phyloP scores from a whole-genome alignment of 2,329 filamentous ascomycete genomes.

The Colletotrichum abscissum region DNA sequence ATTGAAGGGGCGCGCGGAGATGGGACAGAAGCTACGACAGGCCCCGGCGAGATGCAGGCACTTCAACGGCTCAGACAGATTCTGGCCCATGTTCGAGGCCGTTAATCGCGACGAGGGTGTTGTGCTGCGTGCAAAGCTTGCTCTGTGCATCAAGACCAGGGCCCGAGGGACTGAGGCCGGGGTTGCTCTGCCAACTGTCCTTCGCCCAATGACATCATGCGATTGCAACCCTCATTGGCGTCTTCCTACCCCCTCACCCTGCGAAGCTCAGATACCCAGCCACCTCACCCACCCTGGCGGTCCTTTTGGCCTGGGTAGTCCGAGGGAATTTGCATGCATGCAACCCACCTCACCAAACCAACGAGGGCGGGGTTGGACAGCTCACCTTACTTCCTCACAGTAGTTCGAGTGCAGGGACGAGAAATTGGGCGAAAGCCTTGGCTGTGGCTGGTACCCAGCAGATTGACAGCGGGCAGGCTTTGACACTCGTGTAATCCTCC shows the following conservation, averaged over 20 bases:
- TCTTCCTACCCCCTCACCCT: neutral
- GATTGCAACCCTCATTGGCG: neutral
- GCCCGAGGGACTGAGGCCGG: neutral
- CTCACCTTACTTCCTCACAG: neutral
- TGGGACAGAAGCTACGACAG: neutral
- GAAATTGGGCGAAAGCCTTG: neutral
- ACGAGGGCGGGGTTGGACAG: slow-evolving; percentile 10
- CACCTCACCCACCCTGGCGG: slow-evolving; percentile 19
- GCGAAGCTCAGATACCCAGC: slow-evolving; percentile 22
- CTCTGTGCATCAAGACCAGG: neutral
- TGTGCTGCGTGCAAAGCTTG: neutral
- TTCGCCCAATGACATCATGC: slow-evolving; percentile 34
- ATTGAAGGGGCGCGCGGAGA: slow-evolving; percentile 50
- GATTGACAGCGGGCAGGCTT: neutral
- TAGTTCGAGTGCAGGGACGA: slow-evolving; percentile 14
- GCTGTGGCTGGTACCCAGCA: neutral
- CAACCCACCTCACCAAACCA: slow-evolving; percentile 19
- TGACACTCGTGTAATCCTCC: neutral
- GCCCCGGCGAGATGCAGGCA: slow-evolving; percentile 41
- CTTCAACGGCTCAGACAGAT: slow-evolving; percentile 50
- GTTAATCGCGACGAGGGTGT: neutral
- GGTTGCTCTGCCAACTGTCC: slow-evolving; percentile 33
- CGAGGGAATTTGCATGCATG: slow-evolving; percentile 8
- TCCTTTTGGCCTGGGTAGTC: slow-evolving; percentile 1
- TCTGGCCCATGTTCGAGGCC: slow-evolving; percentile 49